Conservation (phyloP, 2,329 filamentous ascomycete species). For the Alternaria brassicae region DNA sequence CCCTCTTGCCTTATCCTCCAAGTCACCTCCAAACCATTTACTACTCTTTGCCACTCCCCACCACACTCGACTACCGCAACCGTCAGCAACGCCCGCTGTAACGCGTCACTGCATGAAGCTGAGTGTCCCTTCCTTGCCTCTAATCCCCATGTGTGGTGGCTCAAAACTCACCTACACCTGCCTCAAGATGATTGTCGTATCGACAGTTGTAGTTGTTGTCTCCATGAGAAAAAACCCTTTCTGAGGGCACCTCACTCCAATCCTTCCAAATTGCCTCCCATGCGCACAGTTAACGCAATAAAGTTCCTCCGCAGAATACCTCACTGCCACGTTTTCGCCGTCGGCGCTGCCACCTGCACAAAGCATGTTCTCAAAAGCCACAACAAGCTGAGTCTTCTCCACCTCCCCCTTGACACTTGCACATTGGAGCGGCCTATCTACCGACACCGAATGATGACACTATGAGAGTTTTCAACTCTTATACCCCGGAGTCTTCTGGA, state of each 20-base stretch:
- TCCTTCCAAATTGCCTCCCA: neutral
- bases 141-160: neutral
- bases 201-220: neutral
- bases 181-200: neutral
- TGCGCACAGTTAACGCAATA: neutral
- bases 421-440: neutral
- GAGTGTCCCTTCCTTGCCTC: neutral
- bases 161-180: neutral
- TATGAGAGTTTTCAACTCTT: neutral
- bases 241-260: neutral
- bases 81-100: neutral
- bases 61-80: neutral
- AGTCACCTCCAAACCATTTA: neutral
- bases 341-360: neutral
- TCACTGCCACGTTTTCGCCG: neutral
- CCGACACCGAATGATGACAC: neutral
- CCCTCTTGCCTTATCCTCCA: neutral
- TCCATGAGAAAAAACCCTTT: neutral
- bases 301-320: neutral
- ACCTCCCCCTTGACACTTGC: neutral
- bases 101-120: neutral
- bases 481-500: neutral
- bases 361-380: neutral
- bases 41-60: no score
- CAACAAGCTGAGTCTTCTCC: slow-evolving; percentile 1